Evolutionary conservation across 257 asterid genomes (phyloP).

Genomic region (Solanum chmielewskii): DNA sequence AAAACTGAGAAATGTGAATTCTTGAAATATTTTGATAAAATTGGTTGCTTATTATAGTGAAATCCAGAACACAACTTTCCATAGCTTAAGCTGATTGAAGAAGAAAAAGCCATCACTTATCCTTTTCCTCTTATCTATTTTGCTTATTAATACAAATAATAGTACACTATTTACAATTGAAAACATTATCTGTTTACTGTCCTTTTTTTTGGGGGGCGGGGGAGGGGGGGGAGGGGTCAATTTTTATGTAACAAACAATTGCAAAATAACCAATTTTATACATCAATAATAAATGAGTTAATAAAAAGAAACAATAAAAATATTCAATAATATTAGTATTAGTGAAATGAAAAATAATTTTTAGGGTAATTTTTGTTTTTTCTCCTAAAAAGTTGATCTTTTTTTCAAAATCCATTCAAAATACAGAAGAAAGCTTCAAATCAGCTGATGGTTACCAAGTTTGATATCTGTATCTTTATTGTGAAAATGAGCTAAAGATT

Average conservation of each 20-base stretch:
- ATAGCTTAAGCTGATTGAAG: conserved; percentile 17
- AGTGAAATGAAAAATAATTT: not conserved
- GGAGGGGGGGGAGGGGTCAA: accelerated
- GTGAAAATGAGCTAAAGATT: conserved; percentile 12
- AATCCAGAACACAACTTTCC: not conserved
- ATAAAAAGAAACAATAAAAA: no score
- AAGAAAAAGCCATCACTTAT: conserved; percentile 38
- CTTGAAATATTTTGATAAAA: conserved; percentile 8
- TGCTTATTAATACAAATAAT: not conserved
- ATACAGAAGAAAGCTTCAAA: no score
- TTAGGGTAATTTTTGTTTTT: not conserved
- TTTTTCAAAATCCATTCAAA: no score
- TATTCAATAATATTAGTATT: not conserved
- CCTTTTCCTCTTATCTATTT: not conserved
- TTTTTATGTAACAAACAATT: not conserved
- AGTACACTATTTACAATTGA: not conserved
- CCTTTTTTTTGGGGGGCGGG: not conserved
- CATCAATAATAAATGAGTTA: not conserved
- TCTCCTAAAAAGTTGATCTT: not conserved
- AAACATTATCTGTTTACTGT: not conserved
- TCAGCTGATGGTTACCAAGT: no score
- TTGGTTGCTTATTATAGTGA: not conserved
- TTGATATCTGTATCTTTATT: not conserved
- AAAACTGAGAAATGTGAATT: not conserved
- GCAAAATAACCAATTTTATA: not conserved